Base-by-base conservation (phyloP, 768 basidiomycete genomes). In the Suillus alpinus region DNA sequence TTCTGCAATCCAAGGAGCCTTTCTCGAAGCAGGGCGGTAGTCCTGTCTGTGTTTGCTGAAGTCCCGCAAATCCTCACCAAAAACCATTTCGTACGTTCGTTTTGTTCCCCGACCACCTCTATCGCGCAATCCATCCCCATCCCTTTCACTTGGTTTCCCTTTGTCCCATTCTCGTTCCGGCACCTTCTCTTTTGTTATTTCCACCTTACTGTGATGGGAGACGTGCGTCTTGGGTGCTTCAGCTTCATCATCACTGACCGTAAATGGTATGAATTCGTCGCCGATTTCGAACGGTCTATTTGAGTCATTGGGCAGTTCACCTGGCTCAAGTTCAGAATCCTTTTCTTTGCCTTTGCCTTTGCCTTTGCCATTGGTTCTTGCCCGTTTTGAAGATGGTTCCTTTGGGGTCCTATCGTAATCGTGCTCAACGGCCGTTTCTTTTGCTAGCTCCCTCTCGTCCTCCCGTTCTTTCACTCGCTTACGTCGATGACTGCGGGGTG, bases 1-100 rank as follows among this genome's bases (percentile, higher is more conserved):
- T 8, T 81, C 72, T 14, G 75, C 73, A 10, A 86, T 77, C 95
- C 95, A 97, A 16, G 91, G 82, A 31, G 77, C 80, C 66, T 81
- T 84, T 58, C 83, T 83, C 26, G 80, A 79, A 18, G 82, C 75
- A 51, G 84, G 76, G 55, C 78, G 67, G 36, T 81, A 75, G 66
- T 83, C 82, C 66, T 81, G 83, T 81, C 75, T 75, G 83, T 65
- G 75, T n/a, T 76, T 63, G 80, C 81, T 20, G 77, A 62, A 26
- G 18, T 37, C 51, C 32, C 63, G 62, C 20, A 63, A 81, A 62
- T 86, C 85, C 41, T 73, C 72, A 66, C 83, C 83, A 56, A 78
- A 70, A 13, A 64, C 59, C 64, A 78, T 71, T 50, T 80, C 84
- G 53, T 76, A 72, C 63, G 79, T 81, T 36, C 87, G 76, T 68